Percentiles rank a stretch among this genome's conserved stretches.
These are phyloP conservation scores for Flaveria bidentis DNA, from an alignment of 129 eudicot genomes.

Conservation along the genomic window DNA sequence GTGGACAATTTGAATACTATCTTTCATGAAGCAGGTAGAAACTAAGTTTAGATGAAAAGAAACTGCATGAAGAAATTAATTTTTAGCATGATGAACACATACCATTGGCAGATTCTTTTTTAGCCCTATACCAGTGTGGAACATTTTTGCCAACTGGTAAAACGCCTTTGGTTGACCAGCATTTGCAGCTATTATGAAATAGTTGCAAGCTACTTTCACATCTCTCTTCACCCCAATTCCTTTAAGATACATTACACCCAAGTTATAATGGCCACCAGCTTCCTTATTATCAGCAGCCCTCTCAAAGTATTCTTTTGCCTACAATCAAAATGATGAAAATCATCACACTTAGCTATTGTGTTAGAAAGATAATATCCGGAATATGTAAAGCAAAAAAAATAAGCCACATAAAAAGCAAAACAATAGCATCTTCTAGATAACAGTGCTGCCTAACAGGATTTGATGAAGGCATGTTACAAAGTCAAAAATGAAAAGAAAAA, in stretches of 20 bases:
- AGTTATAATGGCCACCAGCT: conserved; percentile 92
- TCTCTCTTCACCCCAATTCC: conserved; percentile 88
- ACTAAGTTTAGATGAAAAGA: not conserved
- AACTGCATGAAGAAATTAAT: not conserved
- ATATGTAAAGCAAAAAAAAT: not conserved
- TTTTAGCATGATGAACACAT: conserved; percentile 9
- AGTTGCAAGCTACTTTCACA: conserved; percentile 71
- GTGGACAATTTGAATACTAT: not conserved
- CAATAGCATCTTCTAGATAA: not conserved
- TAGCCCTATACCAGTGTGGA: conserved; percentile 91
- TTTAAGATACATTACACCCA: conserved; percentile 92
- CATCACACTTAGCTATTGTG: conserved; percentile 1
- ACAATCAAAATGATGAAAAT: conserved; percentile 14
- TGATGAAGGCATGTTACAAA: not conserved
- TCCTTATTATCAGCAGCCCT: conserved; percentile 94
- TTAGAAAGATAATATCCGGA: not conserved
- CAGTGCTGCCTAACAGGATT: not conserved
- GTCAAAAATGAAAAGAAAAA: not conserved
- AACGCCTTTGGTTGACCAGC: conserved; percentile 98
- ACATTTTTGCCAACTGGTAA: conserved; percentile 97
- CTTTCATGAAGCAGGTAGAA: not conserved
- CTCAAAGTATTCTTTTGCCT: conserved; percentile 96
- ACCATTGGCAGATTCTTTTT: conserved; percentile 92
- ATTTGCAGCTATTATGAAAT: conserved; percentile 79
- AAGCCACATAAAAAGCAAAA: not conserved